Evolutionary conservation across 768 basidiomycete species (phyloP).

Genomic region (Macrolepiota albuminosa): DNA sequence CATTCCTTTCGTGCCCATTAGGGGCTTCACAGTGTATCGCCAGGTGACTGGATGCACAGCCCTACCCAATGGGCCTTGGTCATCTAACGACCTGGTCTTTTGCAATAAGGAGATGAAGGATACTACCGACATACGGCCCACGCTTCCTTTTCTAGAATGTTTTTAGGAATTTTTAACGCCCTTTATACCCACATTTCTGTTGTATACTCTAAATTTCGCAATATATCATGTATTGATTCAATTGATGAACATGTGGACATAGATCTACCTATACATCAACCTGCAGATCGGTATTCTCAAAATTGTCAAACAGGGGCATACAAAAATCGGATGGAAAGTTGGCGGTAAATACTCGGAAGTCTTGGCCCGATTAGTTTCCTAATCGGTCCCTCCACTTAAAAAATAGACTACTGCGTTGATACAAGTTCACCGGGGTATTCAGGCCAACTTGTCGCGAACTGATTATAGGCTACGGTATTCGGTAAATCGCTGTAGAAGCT

Average conservation of each 20-base stretch:
- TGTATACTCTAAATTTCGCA: no score
- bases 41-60: background rate
- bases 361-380: background rate
- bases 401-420: background rate
- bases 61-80: background rate
- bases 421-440: conserved; percentile 5
- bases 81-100: background rate
- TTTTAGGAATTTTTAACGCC: background rate
- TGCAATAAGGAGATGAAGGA: background rate
- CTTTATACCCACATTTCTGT: background rate
- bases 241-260: background rate
- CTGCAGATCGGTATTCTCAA: background rate
- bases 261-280: background rate
- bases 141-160: background rate
- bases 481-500: conserved; percentile 27
- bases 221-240: background rate
- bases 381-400: background rate
- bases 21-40: background rate
- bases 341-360: background rate
- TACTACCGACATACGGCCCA: background rate
- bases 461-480: conserved; percentile 6
- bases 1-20: no score
- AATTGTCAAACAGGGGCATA: background rate
- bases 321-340: background rate
- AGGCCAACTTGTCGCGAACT: conserved; percentile 10